These are phyloP conservation scores for Gaultheria prostrata DNA, from an alignment of 148 eudicot genomes.

Conservation along the genomic window DNA sequence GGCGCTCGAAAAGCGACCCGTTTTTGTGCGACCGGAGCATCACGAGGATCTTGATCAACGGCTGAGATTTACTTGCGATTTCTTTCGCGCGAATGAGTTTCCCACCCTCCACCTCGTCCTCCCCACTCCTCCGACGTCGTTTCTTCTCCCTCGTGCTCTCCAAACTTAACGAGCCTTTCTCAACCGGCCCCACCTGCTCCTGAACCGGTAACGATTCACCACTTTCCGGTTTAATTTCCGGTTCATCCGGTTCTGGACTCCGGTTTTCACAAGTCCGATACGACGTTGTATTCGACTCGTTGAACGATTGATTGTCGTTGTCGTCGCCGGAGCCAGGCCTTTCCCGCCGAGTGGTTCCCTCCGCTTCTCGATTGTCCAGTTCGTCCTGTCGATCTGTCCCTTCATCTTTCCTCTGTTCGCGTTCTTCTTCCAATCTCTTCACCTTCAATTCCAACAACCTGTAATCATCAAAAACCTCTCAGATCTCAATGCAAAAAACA, in stretches of 20 bases:
- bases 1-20: conserved; percentile 42
- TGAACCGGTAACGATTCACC: conserved; percentile 18
- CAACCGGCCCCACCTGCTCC: background rate
- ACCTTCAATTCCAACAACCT: conserved; percentile 44
- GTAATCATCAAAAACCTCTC: conserved; percentile 19
- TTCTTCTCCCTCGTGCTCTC: conserved; percentile 23
- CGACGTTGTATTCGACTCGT: conserved; percentile 43
- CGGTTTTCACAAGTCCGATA: conserved; percentile 19
- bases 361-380: conserved; percentile 22
- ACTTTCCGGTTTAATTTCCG: background rate
- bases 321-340: conserved; percentile 14
- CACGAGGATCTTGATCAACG: conserved; percentile 34
- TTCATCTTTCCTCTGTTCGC: conserved; percentile 19
- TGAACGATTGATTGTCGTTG: conserved; percentile 40
- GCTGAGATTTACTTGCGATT: conserved; percentile 33
- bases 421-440: conserved; percentile 40
- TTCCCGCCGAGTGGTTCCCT: conserved; percentile 23
- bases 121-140: conserved; percentile 25
- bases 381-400: conserved; percentile 32
- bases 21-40: conserved; percentile 39
- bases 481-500: conserved; percentile 30
- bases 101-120: conserved; percentile 32
- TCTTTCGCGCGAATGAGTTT: conserved; percentile 32
- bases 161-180: conserved; percentile 12
- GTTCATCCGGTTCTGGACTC: conserved; percentile 11